A percentile compares a stretch with the other conserved stretches of the same genome.
Conservation (phyloP, 805 yeast species). For the Saturnispora ahearnii region DNA sequence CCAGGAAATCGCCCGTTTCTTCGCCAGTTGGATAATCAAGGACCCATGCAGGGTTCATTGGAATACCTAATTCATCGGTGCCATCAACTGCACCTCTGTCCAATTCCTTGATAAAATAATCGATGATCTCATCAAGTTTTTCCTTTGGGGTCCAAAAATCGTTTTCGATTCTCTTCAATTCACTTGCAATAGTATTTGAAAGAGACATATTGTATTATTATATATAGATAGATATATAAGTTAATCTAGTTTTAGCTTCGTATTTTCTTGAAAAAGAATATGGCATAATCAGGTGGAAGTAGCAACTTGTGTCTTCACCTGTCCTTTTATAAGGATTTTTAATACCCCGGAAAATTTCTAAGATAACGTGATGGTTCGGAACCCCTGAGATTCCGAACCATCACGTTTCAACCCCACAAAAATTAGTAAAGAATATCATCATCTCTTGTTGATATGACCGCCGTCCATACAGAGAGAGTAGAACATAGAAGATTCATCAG, state of each 20-base stretch:
- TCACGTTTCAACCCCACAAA: neutral
- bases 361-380: neutral
- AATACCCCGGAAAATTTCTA: neutral
- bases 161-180: constrained; percentile 29
- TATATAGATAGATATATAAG: neutral
- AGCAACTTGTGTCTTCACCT: neutral
- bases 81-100: constrained; percentile 48
- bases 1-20: constrained; percentile 50
- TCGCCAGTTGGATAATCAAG: constrained; percentile 50
- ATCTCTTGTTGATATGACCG: constrained; percentile 25
- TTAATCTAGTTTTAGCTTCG: neutral
- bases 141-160: constrained; percentile 36
- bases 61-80: constrained; percentile 36
- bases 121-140: constrained; percentile 35
- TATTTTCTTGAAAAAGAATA: neutral
- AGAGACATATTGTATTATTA: constrained; percentile 3
- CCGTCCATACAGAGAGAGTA: constrained; percentile 48
- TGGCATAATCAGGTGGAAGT: too few relatives aligned
- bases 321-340: neutral
- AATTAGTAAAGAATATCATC: neutral
- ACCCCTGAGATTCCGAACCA: neutral
- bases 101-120: constrained; percentile 43
- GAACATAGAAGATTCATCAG: constrained; percentile 37
- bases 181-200: constrained; percentile 18
- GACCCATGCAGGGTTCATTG: constrained; percentile 56